Evolutionary conservation across 2,329 filamentous ascomycete genomes (phyloP), one percentile per base, ranked within the genome.

Genomic region (Daldinia eschscholtzii): DNA sequence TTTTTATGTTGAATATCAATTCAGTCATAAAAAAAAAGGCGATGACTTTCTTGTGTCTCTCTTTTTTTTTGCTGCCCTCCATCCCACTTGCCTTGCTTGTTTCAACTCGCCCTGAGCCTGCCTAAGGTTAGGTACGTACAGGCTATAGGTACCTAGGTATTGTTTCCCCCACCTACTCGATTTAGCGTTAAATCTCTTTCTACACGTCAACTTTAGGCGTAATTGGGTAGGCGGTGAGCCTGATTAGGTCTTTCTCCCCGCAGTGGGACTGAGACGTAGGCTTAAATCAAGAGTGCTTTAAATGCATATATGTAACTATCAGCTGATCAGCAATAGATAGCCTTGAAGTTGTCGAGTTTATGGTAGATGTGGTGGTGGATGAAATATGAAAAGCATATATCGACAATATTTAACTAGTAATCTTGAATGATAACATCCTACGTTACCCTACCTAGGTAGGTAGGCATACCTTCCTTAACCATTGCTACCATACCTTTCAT

Each of bases 151-250:
- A 35, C 30, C 10, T 7, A 10, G 44, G 23, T 64, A 42, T 33
- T 61, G 39, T 48, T 61, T 58, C 61, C 70, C 71, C 71, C 71
- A 73, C 71, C 57, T 72, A 70, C 71, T 69, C 57, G 64, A 72
- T 73, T 69, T 72, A 66, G 69, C 66, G 57, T 52, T 64, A 67
- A 67, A 70, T 61, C 46, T 44, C 56, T 68, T 33, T 61, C 33
- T 65, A 65, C 62, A 65, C 59, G 62, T 66, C 57, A 65, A 66
- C 46, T 61, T 61, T 67, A 28, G 53, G 60, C 64, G 35, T 35
- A 59, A 62, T 41, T 20, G 33, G 67, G 68, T 37, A 70, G 65
- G 68, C 68, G 68, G 68, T 70, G 65, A 68, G 46, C 35, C 41
- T 39, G 4, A 46, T 39, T 57, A 61, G 55, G 37, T 39, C 46